phyloP scores from a whole-genome alignment of 2,329 filamentous ascomycete genomes.

The Thermoascus crustaceus region DNA sequence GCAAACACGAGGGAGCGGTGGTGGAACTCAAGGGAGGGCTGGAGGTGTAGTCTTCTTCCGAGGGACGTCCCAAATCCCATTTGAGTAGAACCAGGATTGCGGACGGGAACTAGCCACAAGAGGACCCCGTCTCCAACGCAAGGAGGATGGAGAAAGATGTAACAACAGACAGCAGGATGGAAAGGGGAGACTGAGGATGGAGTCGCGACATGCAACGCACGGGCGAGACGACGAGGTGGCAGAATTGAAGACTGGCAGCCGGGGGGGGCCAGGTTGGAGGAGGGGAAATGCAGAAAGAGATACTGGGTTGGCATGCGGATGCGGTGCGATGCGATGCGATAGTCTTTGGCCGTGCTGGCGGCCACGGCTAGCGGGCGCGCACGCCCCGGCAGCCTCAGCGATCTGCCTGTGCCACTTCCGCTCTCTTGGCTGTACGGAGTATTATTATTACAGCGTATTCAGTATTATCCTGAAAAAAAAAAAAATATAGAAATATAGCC shows the following conservation, averaged over 20 bases:
- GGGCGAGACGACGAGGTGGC: neutral
- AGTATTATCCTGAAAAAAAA: no score
- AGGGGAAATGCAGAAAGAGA: slow-evolving; percentile 4
- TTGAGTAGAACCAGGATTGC: slow-evolving; percentile 6
- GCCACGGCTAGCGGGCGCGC: neutral
- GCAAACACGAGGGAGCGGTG: slow-evolving; percentile 4
- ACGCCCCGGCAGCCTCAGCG: no score
- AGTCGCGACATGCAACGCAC: neutral
- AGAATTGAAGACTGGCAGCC: neutral
- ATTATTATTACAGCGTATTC: no score
- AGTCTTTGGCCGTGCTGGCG: neutral
- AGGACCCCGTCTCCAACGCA: slow-evolving; percentile 6
- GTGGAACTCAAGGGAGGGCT: slow-evolving; percentile 8
- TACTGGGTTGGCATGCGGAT: slow-evolving; percentile 1
- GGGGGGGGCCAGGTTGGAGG: neutral
- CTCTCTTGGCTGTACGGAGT: no score
- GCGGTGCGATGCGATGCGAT: slow-evolving; percentile 1
- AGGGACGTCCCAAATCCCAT: slow-evolving; percentile 7
- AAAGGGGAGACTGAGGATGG: neutral
- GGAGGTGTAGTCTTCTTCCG: slow-evolving; percentile 6
- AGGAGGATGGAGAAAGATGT: neutral
- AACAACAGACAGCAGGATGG: neutral
- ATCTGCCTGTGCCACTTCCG: no score
- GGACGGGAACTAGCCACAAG: slow-evolving; percentile 7
- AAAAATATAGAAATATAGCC: no score